Percentiles rank a stretch among this genome's conserved stretches.
phyloP scores from a whole-genome alignment of 2,329 filamentous ascomycete species.

The Botrytis pseudocinerea region DNA sequence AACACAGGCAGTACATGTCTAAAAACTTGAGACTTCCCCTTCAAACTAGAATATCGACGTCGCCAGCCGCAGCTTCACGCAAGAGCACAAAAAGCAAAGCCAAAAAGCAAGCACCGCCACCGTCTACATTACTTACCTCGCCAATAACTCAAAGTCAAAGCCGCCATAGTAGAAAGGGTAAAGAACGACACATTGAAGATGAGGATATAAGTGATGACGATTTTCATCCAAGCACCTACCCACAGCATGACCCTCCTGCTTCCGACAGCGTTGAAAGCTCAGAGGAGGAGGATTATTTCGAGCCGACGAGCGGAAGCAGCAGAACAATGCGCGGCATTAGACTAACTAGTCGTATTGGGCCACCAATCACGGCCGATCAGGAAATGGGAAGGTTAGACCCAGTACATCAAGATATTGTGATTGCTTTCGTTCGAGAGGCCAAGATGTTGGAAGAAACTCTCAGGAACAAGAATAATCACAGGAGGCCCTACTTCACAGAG shows the following conservation, averaged over 20 bases:
- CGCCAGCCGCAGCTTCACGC: conserved; percentile 40
- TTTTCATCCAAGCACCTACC: conserved; percentile 29
- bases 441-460: conserved; percentile 61
- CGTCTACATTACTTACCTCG: conserved; percentile 65
- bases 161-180: conserved; percentile 38
- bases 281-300: conserved; percentile 42
- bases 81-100: conserved; percentile 32
- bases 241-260: conserved; percentile 52
- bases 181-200: conserved; percentile 31
- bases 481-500: conserved; percentile 66
- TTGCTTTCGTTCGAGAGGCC: conserved; percentile 64
- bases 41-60: conserved; percentile 35
- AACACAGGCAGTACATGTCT: conserved; percentile 34
- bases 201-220: conserved; percentile 10
- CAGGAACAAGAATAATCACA: conserved; percentile 57
- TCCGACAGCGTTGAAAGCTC: conserved; percentile 41
- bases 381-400: conserved; percentile 56
- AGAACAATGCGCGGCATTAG: conserved; percentile 35
- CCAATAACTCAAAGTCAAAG: conserved; percentile 22
- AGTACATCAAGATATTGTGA: conserved; percentile 63
- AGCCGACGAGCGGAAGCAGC: conserved; percentile 37
- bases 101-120: conserved; percentile 36
- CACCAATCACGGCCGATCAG: conserved; percentile 59
- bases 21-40: conserved; percentile 38
- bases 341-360: conserved; percentile 46